These are phyloP conservation scores for Hemisphaericaspora xylofermentans DNA, from an alignment of 1,139 yeast species.

Conservation along the genomic window DNA sequence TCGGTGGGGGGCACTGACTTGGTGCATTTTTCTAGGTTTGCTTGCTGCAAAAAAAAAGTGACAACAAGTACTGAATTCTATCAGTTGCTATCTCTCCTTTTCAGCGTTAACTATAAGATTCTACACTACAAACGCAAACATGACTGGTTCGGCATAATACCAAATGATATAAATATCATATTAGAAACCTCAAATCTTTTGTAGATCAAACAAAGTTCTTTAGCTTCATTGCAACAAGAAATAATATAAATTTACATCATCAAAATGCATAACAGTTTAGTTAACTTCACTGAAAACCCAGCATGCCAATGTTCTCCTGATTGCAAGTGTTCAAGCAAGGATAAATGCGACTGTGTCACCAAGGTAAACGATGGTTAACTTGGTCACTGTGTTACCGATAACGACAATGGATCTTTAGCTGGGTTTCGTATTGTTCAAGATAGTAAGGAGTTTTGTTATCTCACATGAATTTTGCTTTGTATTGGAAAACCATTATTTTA, in stretches of 20 bases:
- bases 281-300: neutral
- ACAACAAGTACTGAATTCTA: too few species aligned
- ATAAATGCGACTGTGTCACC: neutral
- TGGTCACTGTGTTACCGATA: too few species aligned
- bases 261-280: neutral
- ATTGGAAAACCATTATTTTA: too few species aligned
- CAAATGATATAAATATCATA: too few species aligned
- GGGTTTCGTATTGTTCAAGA: neutral
- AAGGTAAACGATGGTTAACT: neutral
- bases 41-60: neutral
- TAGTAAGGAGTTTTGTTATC: neutral
- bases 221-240: neutral
- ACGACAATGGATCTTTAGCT: too few species aligned
- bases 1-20: too few species aligned
- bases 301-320: constrained; percentile 1
- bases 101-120: too few species aligned
- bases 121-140: too few species aligned
- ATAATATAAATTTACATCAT: neutral
- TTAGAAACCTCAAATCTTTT: neutral
- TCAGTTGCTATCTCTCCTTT: too few species aligned
- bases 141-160: too few species aligned
- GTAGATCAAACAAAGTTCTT: neutral
- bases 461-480: neutral
- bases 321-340: neutral
- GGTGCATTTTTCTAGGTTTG: neutral